Percentiles rank a stretch among this genome's conserved stretches.
Evolutionary conservation across 2,329 filamentous ascomycete genomes (phyloP).

Genomic region (Pseudohalonectria lignicola): DNA sequence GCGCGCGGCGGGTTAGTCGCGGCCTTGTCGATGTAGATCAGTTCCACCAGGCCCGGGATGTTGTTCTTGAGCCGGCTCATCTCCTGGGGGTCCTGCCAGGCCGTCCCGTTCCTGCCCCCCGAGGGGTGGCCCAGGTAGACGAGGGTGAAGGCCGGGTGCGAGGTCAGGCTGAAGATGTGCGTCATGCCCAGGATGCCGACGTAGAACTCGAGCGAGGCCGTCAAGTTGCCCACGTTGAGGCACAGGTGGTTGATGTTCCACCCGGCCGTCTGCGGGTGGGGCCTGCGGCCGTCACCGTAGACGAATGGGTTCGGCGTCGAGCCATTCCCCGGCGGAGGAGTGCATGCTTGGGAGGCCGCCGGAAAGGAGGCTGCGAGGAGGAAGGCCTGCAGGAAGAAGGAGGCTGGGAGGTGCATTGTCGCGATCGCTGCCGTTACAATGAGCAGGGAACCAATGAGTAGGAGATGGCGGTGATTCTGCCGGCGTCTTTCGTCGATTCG

Average conservation of each 20-base stretch:
- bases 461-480: too few relatives aligned
- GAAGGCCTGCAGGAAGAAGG: too few relatives aligned
- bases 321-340: too few relatives aligned
- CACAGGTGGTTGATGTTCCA: neutral
- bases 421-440: too few relatives aligned
- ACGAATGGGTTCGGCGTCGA: neutral
- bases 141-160: neutral
- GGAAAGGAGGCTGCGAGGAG: too few relatives aligned
- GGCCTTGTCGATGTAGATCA: neutral
- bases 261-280: neutral
- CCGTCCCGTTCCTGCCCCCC: neutral
- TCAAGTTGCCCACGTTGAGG: neutral
- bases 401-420: too few relatives aligned
- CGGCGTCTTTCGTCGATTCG: too few relatives aligned
- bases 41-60: neutral
- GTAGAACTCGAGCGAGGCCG: neutral
- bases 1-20: neutral
- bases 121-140: neutral
- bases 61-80: constrained; percentile 1
- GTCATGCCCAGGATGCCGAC: neutral
- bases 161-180: neutral
- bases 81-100: neutral
- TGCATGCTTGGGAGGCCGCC: too few relatives aligned
- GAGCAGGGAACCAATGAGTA: too few relatives aligned
- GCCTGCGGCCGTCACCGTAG: neutral